A percentile compares a stretch with the other conserved stretches of the same genome.
Conservation (phyloP, 306 rosid genomes). For the Prunus mira region DNA sequence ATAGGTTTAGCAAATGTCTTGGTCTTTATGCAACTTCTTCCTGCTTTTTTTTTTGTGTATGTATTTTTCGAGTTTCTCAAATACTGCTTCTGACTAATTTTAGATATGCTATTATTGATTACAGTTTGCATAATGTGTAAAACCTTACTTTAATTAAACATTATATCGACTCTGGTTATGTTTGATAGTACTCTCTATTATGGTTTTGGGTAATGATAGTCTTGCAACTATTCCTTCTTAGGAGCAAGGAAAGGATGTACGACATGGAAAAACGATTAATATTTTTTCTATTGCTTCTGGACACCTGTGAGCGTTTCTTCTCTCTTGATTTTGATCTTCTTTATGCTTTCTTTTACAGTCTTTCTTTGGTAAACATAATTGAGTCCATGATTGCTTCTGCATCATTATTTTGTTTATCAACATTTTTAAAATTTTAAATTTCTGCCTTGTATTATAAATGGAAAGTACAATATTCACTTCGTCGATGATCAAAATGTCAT, state of each 20-base stretch:
- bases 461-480: not conserved
- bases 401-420: not conserved
- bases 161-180: not conserved
- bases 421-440: not conserved
- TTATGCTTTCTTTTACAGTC: not conserved
- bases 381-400: not conserved
- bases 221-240: slow-evolving; percentile 24
- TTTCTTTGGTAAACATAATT: not conserved
- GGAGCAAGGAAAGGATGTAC: slow-evolving; percentile 64
- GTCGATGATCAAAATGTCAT: not conserved
- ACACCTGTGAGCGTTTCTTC: slow-evolving; percentile 73
- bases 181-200: not conserved
- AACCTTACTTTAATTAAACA: not conserved
- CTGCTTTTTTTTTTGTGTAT: not conserved
- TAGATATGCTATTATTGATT: not conserved
- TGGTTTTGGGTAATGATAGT: slow-evolving; percentile 8
- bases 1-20: no score
- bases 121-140: not conserved
- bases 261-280: slow-evolving; percentile 82
- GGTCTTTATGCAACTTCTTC: no score
- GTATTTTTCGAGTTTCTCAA: not conserved
- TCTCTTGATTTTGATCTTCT: slow-evolving; percentile 12
- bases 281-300: slow-evolving; percentile 98
- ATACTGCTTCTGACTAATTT: not conserved
- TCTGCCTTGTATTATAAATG: not conserved